phyloP scores from a whole-genome alignment of 2,329 filamentous ascomycete species.

The Leptosphaerulina australis region DNA sequence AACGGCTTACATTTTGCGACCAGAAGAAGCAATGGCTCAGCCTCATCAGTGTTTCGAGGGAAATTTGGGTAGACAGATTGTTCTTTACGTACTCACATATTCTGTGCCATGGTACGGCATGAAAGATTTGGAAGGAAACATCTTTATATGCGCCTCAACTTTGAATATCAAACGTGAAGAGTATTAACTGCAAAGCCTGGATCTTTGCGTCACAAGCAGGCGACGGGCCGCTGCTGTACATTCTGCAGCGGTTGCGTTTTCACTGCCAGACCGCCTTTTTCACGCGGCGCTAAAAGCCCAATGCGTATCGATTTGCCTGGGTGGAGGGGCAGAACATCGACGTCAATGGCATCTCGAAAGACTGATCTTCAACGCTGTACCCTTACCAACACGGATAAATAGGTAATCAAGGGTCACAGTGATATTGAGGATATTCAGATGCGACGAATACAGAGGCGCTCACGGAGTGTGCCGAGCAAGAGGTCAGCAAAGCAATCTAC shows the following conservation, averaged over 20 bases:
- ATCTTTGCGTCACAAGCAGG: conserved; percentile 32
- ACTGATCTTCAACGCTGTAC: conserved; percentile 21
- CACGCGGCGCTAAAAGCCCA: conserved; percentile 30
- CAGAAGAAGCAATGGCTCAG: conserved; percentile 5
- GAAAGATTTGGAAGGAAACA: background rate
- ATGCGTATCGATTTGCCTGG: conserved; percentile 40
- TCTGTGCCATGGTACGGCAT: background rate
- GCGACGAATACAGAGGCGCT: conserved; percentile 26
- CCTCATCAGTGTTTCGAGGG: conserved; percentile 11
- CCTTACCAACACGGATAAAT: conserved; percentile 11
- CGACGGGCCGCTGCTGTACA: conserved; percentile 32
- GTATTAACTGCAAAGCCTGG: conserved; percentile 21
- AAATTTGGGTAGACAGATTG: background rate
- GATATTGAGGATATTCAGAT: conserved; percentile 24
- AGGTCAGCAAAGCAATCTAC: conserved; percentile 30
- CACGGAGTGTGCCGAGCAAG: conserved; percentile 13
- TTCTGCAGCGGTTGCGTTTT: conserved; percentile 39
- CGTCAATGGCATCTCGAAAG: conserved; percentile 34
- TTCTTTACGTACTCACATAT: background rate
- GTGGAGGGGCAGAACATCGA: conserved; percentile 35
- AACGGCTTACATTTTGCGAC: conserved; percentile 29
- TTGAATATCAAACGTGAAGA: conserved; percentile 10
- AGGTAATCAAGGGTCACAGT: conserved; percentile 7
- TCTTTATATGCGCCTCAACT: background rate
- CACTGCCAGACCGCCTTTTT: conserved; percentile 47